Conservation (phyloP, 768 basidiomycete genomes). For the Chalciporus pseudorubinellus region DNA sequence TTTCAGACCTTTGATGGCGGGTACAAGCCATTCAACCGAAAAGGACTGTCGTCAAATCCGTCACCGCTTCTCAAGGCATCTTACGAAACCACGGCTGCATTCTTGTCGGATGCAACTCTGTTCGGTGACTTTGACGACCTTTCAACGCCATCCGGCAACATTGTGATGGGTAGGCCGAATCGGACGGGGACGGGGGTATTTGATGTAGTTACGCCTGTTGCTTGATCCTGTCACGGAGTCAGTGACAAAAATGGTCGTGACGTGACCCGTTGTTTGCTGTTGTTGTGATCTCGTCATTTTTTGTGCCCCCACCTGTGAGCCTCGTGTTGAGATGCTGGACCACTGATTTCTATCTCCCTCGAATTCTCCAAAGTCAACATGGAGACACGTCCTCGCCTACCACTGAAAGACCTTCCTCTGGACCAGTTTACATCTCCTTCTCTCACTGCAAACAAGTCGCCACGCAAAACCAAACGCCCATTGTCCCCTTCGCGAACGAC, state of each 20-base stretch:
- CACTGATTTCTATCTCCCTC: slow-evolving; percentile 22
- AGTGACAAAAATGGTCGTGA: slow-evolving; percentile 8
- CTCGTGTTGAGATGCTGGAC: slow-evolving; percentile 25
- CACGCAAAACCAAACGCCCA: slow-evolving; percentile 54
- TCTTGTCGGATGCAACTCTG: slow-evolving; percentile 91
- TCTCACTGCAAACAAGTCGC: slow-evolving; percentile 18
- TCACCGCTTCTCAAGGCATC: slow-evolving; percentile 98
- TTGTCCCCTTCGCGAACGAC: slow-evolving; percentile 51
- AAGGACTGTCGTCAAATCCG: slow-evolving; percentile 87
- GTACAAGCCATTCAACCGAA: slow-evolving; percentile 97
- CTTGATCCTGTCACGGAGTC: slow-evolving; percentile 5
- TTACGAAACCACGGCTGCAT: slow-evolving; percentile 92
- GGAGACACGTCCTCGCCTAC: slow-evolving; percentile 38
- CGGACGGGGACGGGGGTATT: slow-evolving; percentile 94
- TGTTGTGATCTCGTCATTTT: slow-evolving; percentile 25
- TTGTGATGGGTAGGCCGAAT: slow-evolving; percentile 86
- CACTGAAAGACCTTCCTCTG: slow-evolving; percentile 60
- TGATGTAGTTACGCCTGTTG: slow-evolving; percentile 67
- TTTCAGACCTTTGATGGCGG: slow-evolving; percentile 92
- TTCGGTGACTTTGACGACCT: slow-evolving; percentile 95
- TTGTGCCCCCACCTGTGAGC: slow-evolving; percentile 11
- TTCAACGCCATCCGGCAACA: slow-evolving; percentile 84
- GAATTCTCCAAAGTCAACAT: slow-evolving; percentile 14
- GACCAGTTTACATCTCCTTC: slow-evolving; percentile 48
- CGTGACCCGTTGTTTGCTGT: slow-evolving; percentile 19